Evolutionary conservation across 2,329 filamentous ascomycete species (phyloP).

Genomic region (Onygenales sp.): DNA sequence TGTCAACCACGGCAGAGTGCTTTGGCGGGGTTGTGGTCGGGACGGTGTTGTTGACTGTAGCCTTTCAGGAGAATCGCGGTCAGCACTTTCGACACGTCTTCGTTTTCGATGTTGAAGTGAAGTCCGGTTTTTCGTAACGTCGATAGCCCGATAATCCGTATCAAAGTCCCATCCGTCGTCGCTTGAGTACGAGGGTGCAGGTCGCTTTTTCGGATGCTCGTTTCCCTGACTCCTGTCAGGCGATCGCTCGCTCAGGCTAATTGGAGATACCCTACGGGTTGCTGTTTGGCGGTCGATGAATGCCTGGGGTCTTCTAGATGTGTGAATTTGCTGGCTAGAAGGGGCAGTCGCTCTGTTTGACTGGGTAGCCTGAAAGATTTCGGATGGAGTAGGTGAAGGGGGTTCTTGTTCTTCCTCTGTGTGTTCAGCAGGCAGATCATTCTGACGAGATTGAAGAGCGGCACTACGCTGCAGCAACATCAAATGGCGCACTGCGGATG

Average conservation of each 20-base stretch:
- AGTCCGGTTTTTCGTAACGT: not conserved
- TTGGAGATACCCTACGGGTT: slow-evolving; percentile 26
- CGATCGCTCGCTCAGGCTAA: slow-evolving; percentile 10
- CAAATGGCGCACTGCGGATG: too few species aligned
- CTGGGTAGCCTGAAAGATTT: not conserved
- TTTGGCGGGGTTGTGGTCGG: not conserved
- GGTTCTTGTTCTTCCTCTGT: not conserved
- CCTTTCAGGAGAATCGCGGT: not conserved
- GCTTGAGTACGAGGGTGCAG: slow-evolving; percentile 2
- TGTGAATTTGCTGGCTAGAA: slow-evolving; percentile 4
- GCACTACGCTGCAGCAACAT: too few species aligned
- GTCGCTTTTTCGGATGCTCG: slow-evolving; percentile 12
- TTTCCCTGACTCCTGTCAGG: not conserved
- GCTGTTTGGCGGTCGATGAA: slow-evolving; percentile 29
- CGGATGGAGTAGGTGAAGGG: not conserved
- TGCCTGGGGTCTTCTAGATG: slow-evolving; percentile 6
- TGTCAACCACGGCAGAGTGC: not conserved
- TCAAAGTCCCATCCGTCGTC: slow-evolving; percentile 19
- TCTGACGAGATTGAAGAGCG: too few species aligned
- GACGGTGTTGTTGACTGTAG: not conserved
- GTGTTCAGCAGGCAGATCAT: not conserved
- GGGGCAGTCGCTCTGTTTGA: not conserved
- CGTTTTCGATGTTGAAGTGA: not conserved
- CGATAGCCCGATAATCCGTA: slow-evolving; percentile 21
- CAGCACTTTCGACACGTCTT: not conserved